Evolutionary conservation across 2,329 filamentous ascomycete genomes (phyloP), one percentile per base, ranked within the genome.

Genomic region (Chaetomiaceae sp.): DNA sequence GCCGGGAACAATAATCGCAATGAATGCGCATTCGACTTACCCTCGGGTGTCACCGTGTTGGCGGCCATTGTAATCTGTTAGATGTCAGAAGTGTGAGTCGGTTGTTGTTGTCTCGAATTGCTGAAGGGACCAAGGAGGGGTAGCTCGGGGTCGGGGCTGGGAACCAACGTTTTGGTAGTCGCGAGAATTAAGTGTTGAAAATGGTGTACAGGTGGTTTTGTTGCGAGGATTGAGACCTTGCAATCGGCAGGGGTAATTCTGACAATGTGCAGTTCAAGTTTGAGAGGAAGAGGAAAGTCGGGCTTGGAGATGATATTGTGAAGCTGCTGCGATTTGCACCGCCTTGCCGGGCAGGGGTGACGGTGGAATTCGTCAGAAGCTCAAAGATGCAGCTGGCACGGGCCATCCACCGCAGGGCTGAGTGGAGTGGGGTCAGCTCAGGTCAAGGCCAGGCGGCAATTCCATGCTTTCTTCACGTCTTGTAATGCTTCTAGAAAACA

Each of bases 291-390:
- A 40, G 44, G 43, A 52, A 33, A 9, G 17, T 36, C 15, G 36
- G 40, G 47, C 46, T 47, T n/a, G 55, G 40, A n/a, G n/a, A n/a
- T n/a, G 44, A 40, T 39, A 39, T 48, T 56, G 55, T 56, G 59
- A 60, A 58, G 58, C 57, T 60, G 61, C 54, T 25, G 53, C 38
- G 42, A 29, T 51, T 40, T 58, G 51, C 55, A 47, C 51, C 50
- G 51, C 57, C 53, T 57, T 56, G 51, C 37, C 52, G 42, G 34
- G 47, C 33, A 46, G 59, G 57, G 61, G 27, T 59, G 46, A 56
- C 56, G 59, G 62, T 68, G 68, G 72, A 75, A 75, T 64, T 69
- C 69, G 64, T 67, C 66, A 72, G 72, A 75, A 75, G 69, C 67
- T 63, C 63, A 71, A 71, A 71, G 70, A 72, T 68, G 59, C 61